phyloP scores from a whole-genome alignment of 1,284 basidiomycete species.

The Malassezia psittaci region DNA sequence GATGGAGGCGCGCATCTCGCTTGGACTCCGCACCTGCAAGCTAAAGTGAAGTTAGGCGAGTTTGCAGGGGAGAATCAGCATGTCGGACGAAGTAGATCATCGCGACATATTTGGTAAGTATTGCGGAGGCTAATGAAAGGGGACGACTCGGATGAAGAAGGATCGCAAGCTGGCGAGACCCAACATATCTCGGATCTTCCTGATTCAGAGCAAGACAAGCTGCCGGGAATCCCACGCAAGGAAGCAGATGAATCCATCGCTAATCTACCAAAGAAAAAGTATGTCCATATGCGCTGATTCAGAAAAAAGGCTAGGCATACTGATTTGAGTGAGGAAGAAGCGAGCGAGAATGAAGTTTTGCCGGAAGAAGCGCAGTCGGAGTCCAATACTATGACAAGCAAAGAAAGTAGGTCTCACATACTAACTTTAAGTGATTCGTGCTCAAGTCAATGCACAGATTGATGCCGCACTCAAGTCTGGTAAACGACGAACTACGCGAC shows the following conservation, averaged over 20 bases:
- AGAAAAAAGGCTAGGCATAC: neutral
- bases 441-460: slow-evolving; percentile 60
- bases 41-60: too few relatives aligned
- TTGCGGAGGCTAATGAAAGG: neutral
- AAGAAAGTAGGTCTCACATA: neutral
- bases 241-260: slow-evolving; percentile 3
- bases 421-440: slow-evolving; percentile 6
- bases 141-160: slow-evolving; percentile 15
- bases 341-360: neutral
- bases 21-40: neutral
- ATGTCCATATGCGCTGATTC: neutral
- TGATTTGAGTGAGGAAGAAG: neutral
- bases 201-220: neutral
- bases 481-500: slow-evolving; percentile 60
- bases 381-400: neutral
- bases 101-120: slow-evolving; percentile 16
- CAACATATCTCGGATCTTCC: neutral
- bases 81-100: slow-evolving; percentile 9
- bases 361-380: neutral
- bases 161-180: neutral
- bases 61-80: neutral
- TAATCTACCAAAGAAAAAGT: slow-evolving; percentile 13
- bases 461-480: slow-evolving; percentile 75
- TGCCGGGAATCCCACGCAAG: slow-evolving; percentile 11
- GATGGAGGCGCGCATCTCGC: neutral